Conservation (phyloP, 2,329 filamentous ascomycete species). For the Cordyceps cicadae region DNA sequence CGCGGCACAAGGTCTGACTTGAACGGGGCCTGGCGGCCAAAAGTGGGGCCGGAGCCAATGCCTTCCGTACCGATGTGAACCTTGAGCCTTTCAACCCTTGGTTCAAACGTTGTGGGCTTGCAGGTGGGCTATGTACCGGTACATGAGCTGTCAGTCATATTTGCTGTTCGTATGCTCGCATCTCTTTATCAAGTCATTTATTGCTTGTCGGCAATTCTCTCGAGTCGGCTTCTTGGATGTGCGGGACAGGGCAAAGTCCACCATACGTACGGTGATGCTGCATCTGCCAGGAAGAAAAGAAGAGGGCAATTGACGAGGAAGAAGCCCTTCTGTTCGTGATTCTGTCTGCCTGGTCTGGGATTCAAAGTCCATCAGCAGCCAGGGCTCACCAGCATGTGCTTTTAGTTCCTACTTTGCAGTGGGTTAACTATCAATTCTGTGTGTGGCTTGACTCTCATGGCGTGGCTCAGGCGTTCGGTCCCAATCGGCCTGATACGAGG, state of each 20-base stretch:
- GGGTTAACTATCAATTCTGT: neutral
- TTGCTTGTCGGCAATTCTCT: neutral
- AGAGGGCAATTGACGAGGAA: neutral
- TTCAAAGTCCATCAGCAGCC: neutral
- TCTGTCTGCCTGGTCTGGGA: neutral
- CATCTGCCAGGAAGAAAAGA: no score
- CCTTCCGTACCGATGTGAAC: neutral
- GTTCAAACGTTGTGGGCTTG: no score
- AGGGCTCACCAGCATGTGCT: neutral
- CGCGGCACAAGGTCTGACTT: neutral
- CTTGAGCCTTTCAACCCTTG: neutral
- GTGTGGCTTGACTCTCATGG: neutral
- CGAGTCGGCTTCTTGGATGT: neutral
- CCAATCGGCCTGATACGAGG: neutral
- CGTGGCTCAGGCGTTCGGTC: conserved; percentile 2
- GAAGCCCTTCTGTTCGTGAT: neutral
- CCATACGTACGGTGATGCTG: no score
- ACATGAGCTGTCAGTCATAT: neutral
- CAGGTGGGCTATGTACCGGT: neutral
- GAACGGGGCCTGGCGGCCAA: conserved; percentile 3
- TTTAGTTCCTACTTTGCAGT: neutral
- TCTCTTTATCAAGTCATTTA: neutral
- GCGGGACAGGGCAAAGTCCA: neutral
- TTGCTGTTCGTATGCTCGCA: neutral
- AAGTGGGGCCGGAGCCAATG: conserved; percentile 6